Conservation (phyloP, 495 filamentous ascomycete genomes). For the Talaromyces adpressus region DNA sequence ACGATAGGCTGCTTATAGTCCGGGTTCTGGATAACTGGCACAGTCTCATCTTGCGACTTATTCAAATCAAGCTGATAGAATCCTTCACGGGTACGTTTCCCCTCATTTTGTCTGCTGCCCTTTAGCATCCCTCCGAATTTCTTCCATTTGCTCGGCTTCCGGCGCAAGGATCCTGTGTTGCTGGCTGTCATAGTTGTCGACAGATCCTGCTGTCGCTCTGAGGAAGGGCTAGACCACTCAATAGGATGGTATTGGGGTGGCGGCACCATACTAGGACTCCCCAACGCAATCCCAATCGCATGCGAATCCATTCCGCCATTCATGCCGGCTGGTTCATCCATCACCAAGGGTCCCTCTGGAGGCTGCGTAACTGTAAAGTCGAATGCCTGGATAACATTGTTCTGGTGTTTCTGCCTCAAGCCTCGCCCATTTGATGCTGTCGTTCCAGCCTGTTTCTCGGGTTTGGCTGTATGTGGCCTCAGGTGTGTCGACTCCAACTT, state of each 20-base stretch:
- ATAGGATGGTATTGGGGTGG: constrained; percentile 1
- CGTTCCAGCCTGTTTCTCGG: background rate
- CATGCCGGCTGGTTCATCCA: background rate
- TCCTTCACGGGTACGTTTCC: constrained; percentile 6
- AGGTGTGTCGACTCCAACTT: background rate
- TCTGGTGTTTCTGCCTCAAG: constrained; percentile 11
- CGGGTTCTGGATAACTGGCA: background rate
- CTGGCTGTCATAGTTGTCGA: constrained; percentile 5
- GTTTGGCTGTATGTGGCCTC: background rate
- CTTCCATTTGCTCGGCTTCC: constrained; percentile 51
- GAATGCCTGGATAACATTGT: constrained; percentile 19
- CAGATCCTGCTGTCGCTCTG: constrained; percentile 14
- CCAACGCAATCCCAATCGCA: constrained; percentile 48
- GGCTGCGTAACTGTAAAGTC: constrained; percentile 31
- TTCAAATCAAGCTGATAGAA: constrained; percentile 22
- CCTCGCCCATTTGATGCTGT: background rate
- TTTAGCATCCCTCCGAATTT: constrained; percentile 46
- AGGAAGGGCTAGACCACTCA: constrained; percentile 10
- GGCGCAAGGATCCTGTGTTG: constrained; percentile 18
- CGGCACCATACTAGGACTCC: constrained; percentile 39
- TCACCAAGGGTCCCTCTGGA: constrained; percentile 5
- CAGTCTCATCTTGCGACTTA: constrained; percentile 12
- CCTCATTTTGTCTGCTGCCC: constrained; percentile 10
- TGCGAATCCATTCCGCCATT: constrained; percentile 19
- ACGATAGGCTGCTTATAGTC: background rate